Conservation (phyloP, 106 monocot genomes). For the Platanthera guangdongensis region DNA sequence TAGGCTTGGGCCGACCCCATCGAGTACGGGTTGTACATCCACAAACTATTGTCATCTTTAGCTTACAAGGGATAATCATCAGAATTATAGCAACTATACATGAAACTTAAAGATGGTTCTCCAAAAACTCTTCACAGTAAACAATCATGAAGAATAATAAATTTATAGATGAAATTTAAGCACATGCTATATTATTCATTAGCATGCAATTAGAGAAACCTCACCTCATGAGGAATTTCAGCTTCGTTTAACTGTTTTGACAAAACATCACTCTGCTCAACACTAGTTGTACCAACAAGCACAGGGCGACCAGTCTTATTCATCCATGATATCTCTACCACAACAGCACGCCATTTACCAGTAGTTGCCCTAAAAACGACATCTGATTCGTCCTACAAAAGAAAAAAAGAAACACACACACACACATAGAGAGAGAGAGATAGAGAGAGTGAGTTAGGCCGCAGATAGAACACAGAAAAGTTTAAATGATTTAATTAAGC, state of each 20-base stretch:
- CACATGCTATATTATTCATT: not conserved
- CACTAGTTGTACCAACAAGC: slow-evolving; percentile 99
- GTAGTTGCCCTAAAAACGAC: slow-evolving; percentile 85
- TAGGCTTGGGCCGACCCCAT: no score
- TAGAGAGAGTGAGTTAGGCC: not conserved
- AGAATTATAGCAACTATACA: not conserved
- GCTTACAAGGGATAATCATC: not conserved
- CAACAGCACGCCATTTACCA: slow-evolving; percentile 93
- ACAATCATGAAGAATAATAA: slow-evolving; percentile 2
- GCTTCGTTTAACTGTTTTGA: slow-evolving; percentile 75
- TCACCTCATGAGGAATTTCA: slow-evolving; percentile 86
- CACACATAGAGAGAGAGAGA: not conserved
- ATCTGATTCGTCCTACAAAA: slow-evolving; percentile 91
- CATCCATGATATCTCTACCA: slow-evolving; percentile 97
- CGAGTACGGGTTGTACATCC: no score
- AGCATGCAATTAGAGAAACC: not conserved
- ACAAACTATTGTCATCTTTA: not conserved
- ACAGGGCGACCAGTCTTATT: slow-evolving; percentile 88
- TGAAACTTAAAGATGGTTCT: not conserved
- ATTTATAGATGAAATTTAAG: not conserved
- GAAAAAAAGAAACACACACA: not conserved
- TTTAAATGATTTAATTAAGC: not conserved
- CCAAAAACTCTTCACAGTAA: not conserved
- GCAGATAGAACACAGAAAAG: not conserved
- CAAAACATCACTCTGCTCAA: slow-evolving; percentile 92